Conservation (phyloP, 2,329 filamentous ascomycete species). For the Mollisia scopiformis region DNA sequence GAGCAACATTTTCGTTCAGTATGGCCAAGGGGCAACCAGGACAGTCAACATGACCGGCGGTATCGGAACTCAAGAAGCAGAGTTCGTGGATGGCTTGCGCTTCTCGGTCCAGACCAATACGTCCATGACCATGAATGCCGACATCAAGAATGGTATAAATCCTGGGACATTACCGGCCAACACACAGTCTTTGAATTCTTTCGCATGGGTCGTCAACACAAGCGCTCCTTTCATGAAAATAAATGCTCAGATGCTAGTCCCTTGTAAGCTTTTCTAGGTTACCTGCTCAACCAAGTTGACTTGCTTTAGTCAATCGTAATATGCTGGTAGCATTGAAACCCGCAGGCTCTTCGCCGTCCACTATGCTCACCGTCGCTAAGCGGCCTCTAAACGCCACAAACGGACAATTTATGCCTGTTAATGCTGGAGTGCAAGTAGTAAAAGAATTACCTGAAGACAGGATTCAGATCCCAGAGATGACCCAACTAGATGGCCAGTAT, state of each 20-base stretch:
- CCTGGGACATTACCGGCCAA: conserved; percentile 19
- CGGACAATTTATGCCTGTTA: conserved; percentile 17
- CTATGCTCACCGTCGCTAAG: conserved; percentile 22
- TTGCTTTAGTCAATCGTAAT: conserved; percentile 20
- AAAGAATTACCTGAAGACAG: conserved; percentile 21
- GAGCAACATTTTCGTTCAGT: conserved; percentile 39
- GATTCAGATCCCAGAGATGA: conserved; percentile 14
- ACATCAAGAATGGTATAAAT: conserved; percentile 22
- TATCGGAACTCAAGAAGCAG: conserved; percentile 29
- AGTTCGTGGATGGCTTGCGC: conserved; percentile 36
- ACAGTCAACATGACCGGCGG: conserved; percentile 36
- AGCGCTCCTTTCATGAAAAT: conserved; percentile 15
- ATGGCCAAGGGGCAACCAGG: conserved; percentile 36
- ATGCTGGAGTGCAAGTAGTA: conserved; percentile 12
- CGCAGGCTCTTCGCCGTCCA: conserved; percentile 17
- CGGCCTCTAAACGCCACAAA: conserved; percentile 24
- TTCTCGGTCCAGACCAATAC: conserved; percentile 21
- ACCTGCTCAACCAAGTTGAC: background rate
- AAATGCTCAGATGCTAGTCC: conserved; percentile 20
- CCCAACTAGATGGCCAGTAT: conserved; percentile 25
- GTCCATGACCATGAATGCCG: conserved; percentile 20
- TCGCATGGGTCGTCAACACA: conserved; percentile 23
- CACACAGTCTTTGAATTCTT: conserved; percentile 22
- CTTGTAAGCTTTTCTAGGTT: conserved; percentile 15
- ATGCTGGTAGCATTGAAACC: conserved; percentile 23